These are phyloP conservation scores for Kwoniella heveanensis DNA, from an alignment of 768 basidiomycete genomes.

Conservation along the genomic window DNA sequence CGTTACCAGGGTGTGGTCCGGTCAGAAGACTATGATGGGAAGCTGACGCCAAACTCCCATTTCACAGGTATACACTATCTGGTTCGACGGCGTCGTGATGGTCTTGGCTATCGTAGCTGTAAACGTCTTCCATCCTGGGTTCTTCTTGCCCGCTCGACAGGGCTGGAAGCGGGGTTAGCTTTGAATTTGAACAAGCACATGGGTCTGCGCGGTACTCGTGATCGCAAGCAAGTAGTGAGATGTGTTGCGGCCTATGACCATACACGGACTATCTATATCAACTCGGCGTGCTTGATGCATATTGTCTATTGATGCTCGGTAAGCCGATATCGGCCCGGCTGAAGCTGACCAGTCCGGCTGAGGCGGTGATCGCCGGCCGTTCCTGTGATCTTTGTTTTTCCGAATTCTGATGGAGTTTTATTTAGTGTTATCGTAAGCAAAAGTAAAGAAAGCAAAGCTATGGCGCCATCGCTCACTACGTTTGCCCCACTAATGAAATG, in stretches of 20 bases:
- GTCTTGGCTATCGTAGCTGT: slow-evolving; percentile 36
- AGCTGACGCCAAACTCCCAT: background rate
- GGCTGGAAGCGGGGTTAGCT: slow-evolving; percentile 20
- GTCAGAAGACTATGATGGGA: too few species aligned
- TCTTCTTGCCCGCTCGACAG: slow-evolving; percentile 30
- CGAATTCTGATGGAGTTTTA: background rate
- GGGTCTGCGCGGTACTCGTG: too few species aligned
- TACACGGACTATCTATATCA: too few species aligned
- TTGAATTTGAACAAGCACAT: too few species aligned
- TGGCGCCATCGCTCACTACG: slow-evolving; percentile 4
- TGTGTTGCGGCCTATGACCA: too few species aligned
- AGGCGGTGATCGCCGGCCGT: slow-evolving; percentile 1
- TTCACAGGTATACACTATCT: slow-evolving; percentile 22
- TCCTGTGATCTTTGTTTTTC: background rate
- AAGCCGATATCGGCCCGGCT: background rate
- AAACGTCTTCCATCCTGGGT: slow-evolving; percentile 39
- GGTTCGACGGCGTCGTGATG: slow-evolving; percentile 40
- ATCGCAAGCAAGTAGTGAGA: too few species aligned
- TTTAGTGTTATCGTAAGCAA: slow-evolving; percentile 1
- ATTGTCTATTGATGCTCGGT: background rate
- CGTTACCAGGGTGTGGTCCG: too few species aligned
- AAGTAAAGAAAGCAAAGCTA: background rate
- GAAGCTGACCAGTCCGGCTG: background rate
- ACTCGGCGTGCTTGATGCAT: too few species aligned
- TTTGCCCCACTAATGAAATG: slow-evolving; percentile 4